Percentiles rank a stretch among this genome's conserved stretches.
These are phyloP conservation scores for Hericium alpestre DNA, from an alignment of 768 basidiomycete genomes.

Conservation along the genomic window DNA sequence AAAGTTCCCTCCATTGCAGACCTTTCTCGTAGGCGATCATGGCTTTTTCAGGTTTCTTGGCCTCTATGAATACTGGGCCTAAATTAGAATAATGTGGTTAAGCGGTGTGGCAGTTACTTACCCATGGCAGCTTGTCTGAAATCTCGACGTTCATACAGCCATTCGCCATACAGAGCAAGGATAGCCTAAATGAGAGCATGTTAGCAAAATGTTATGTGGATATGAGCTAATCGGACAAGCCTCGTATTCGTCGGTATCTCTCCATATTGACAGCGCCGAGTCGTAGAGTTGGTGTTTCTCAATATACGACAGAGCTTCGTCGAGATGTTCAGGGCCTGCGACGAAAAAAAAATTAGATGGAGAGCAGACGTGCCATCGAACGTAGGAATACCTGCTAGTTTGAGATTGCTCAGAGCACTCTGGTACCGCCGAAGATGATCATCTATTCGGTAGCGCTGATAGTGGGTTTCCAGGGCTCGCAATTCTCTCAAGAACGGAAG, in stretches of 20 bases:
- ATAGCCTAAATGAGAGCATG: conserved; percentile 34
- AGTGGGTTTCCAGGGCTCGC: conserved; percentile 63
- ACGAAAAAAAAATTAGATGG: neutral
- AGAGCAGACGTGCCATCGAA: neutral
- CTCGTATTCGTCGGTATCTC: conserved; percentile 47
- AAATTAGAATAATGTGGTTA: neutral
- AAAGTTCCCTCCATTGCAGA: conserved; percentile 84
- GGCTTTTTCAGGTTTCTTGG: conserved; percentile 53
- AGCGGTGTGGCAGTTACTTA: conserved; percentile 20
- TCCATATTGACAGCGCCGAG: conserved; percentile 67
- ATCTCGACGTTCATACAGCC: conserved; percentile 77
- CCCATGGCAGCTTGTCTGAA: conserved; percentile 78
- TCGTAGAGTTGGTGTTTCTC: conserved; percentile 70
- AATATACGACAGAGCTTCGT: conserved; percentile 71
- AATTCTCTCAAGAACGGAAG: conserved; percentile 92
- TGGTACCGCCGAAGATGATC: conserved; percentile 74
- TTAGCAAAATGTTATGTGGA: neutral
- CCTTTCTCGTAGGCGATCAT: conserved; percentile 84
- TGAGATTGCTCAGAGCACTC: conserved; percentile 67
- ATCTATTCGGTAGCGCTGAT: conserved; percentile 87
- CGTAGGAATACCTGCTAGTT: conserved; percentile 45
- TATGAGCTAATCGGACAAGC: conserved; percentile 28
- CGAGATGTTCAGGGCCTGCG: conserved; percentile 58
- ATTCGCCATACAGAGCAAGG: conserved; percentile 70
- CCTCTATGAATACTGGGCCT: conserved; percentile 61